Evolutionary conservation across 306 rosid genomes (phyloP), one percentile per base, ranked within the genome.

Genomic region (Nissolia schottii): DNA sequence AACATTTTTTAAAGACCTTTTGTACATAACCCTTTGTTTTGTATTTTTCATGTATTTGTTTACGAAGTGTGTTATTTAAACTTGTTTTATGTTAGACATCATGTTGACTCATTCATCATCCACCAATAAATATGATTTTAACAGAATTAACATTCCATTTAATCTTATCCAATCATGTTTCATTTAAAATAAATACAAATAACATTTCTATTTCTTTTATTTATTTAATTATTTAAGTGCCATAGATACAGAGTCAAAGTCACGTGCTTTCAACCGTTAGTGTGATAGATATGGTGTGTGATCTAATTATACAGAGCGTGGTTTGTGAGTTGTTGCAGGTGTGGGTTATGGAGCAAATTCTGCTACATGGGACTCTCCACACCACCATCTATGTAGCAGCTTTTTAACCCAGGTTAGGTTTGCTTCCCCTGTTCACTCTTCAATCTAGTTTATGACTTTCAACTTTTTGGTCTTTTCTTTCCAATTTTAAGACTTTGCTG

Each of bases 301-400:
- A 50, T 50, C 56, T 48, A 7, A 43, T 5, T n/a, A n/a, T n/a
- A 11, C 6, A 5, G 13, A 13, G 16, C 2, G 6, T 41, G 48
- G 6, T 16, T 13, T 27, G 40, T 45, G 54, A 40, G n/a, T n/a
- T n/a, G 20, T 19, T 69, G 9, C 27, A 2, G 20, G 7, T 51
- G 81, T 89, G 80, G 81, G 51, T 73, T 74, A 90, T 93, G 98
- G 87, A 86, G 43, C 81, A 76, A 64, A 70, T 59, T 64, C 87
- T 86, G 86, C 89, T 93, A 9, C 98, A 93, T 35, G 98, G 98
- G 1, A 86, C 85, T 72, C 98, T 93, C 31, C 98, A 93, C 32
- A 97, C 71, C 40, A 90, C 98, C 41, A 77, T 93, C 86, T 87
- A 29, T 62, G 98, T 10, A 3, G 61, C 56, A 74, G 57, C 28